Evolutionary conservation across 1,284 basidiomycete genomes (phyloP), one percentile per base, ranked within the genome.

Genomic region (Microbotryum lychnidis-dioicae): DNA sequence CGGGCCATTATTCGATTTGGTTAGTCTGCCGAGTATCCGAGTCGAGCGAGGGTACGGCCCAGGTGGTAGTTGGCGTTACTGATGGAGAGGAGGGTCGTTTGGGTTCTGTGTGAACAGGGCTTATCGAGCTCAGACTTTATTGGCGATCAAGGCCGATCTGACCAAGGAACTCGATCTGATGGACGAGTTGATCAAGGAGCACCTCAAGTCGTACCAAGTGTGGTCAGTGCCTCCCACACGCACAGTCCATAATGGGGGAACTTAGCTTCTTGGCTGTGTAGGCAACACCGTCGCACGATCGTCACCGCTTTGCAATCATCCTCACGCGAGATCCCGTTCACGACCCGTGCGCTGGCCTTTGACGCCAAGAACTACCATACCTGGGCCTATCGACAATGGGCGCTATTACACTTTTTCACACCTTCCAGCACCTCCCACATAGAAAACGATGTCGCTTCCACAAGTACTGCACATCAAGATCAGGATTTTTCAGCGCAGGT

Each of bases 331-430:
- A 84, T 97, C 61, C 79, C 75, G 25, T 94, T 94, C 75, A 85
- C 91, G 71, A 81, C 84, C 58, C 76, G 78, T 54, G 84, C 84
- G 0, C 82, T 97, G 47, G 75, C 80, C 12, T 79, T 77, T 23
- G 92, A 97, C 74, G 77, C 83, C 54, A 97, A 97, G 80, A 97
- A 96, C 77, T 96, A 96, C 74, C 91, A 96, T 76, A 94, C 91
- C 0, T 96, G 91, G 91, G 87, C 87, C 6, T 92, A 93, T 75
- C 82, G 91, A 8, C 91, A 96, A 75, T 94, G 89, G 88, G 76
- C 91, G 14, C 82, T 92, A 55, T 84, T 85, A n/a, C 83, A 87
- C 73, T 90, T 90, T 76, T 75, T 71, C 21, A 70, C 70, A n/a
- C 16, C 37, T 14, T 42, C 12, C 37, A 18, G 6, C 37, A 3